A percentile compares a stretch with the other conserved stretches of the same genome.
Evolutionary conservation across 345 rosid species (phyloP).

Genomic region (Populus simonii): DNA sequence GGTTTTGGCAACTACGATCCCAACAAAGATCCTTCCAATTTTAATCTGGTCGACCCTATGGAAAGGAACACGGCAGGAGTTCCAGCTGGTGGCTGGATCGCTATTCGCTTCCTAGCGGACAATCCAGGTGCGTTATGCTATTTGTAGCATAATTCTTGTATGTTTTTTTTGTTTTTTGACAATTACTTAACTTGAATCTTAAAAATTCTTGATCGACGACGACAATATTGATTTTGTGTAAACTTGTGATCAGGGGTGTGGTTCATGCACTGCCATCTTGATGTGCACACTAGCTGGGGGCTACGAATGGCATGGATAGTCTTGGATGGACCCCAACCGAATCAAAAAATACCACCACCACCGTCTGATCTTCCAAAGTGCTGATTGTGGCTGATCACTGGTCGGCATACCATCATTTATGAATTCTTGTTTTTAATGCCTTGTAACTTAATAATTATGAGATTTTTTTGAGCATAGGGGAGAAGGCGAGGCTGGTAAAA

Average conservation of each 20-base stretch:
- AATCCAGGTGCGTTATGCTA: conserved; percentile 20
- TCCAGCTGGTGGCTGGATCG: conserved; percentile 33
- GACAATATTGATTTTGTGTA: background rate
- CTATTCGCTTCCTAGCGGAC: conserved; percentile 24
- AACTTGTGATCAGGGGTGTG: conserved; percentile 16
- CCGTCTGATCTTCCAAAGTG: conserved; percentile 29
- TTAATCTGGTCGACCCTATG: conserved; percentile 18
- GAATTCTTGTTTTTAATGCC: background rate
- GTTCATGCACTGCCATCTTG: conserved; percentile 32
- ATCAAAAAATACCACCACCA: conserved; percentile 26
- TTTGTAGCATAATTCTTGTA: too few relatives aligned
- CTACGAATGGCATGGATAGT: conserved; percentile 30
- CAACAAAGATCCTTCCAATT: conserved; percentile 19
- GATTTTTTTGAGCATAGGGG: background rate
- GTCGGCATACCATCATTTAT: background rate
- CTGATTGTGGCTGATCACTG: background rate
- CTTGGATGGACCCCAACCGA: conserved; percentile 19
- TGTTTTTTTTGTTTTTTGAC: too few relatives aligned
- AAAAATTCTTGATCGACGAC: too few relatives aligned
- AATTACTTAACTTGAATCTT: background rate
- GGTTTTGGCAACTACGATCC: conserved; percentile 28
- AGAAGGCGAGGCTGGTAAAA: background rate
- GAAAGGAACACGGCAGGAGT: conserved; percentile 26
- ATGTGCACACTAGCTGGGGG: conserved; percentile 30
- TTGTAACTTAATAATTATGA: background rate